phyloP scores from a whole-genome alignment of 495 filamentous ascomycete genomes.

The Penicillium psychrofluorescens region DNA sequence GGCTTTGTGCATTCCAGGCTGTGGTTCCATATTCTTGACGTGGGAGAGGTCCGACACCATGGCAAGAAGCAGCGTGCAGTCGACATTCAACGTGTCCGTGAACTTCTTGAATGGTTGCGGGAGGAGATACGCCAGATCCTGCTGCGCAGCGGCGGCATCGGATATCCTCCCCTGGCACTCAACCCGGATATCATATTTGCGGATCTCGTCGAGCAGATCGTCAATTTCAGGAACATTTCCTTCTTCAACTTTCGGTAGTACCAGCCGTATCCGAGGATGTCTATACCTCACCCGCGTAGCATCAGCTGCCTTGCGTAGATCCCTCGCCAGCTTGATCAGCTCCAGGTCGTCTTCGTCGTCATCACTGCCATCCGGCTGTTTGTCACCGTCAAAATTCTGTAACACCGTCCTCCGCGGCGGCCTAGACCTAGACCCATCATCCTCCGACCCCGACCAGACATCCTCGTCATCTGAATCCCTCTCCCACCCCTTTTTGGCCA shows the following conservation, averaged over 20 bases:
- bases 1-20: constrained; percentile 42
- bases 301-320: constrained; percentile 46
- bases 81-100: constrained; percentile 57
- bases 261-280: constrained; percentile 51
- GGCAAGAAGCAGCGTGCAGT: constrained; percentile 67
- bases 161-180: constrained; percentile 29
- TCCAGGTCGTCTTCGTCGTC: constrained; percentile 41
- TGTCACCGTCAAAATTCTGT: constrained; percentile 22
- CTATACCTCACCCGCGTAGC: constrained; percentile 48
- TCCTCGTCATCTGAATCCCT: constrained; percentile 20
- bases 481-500: constrained; percentile 60
- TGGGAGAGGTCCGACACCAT: constrained; percentile 68
- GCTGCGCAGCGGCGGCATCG: constrained; percentile 14
- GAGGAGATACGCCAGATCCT: constrained; percentile 36
- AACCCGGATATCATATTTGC: constrained; percentile 48
- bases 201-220: constrained; percentile 48
- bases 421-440: constrained; percentile 19
- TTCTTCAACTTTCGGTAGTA: constrained; percentile 51
- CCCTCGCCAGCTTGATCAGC: constrained; percentile 49
- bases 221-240: constrained; percentile 47
- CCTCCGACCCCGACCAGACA: constrained; percentile 22
- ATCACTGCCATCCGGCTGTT: constrained; percentile 14
- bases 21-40: constrained; percentile 26
- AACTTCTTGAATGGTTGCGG: constrained; percentile 48
- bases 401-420: constrained; percentile 18